phyloP scores from a whole-genome alignment of 352 stramenopile species.

The Globisporangium megalacanthum region DNA sequence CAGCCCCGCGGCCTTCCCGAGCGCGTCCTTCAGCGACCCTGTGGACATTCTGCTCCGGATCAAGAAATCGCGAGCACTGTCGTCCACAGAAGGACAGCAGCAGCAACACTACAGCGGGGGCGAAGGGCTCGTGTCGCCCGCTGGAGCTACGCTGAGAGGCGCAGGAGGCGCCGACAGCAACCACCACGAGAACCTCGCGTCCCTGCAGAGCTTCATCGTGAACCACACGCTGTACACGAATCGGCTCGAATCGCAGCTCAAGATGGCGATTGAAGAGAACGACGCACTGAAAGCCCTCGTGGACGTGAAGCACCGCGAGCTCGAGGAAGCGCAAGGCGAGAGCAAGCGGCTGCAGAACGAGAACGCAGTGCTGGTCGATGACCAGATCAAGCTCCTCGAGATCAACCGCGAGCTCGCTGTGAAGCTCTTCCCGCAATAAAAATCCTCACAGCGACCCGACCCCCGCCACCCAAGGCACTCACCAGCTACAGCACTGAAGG shows the following conservation, averaged over 20 bases:
- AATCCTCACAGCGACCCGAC: not conserved
- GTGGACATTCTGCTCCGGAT: slow-evolving; percentile 74
- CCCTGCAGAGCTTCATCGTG: slow-evolving; percentile 67
- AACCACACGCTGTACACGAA: slow-evolving; percentile 69
- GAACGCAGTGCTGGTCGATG: slow-evolving; percentile 56
- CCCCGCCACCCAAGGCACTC: not conserved
- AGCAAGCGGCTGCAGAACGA: slow-evolving; percentile 63
- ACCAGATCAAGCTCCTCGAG: slow-evolving; percentile 79
- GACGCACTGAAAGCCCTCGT: slow-evolving; percentile 43
- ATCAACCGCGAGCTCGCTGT: slow-evolving; percentile 65
- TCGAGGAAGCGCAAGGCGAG: slow-evolving; percentile 44
- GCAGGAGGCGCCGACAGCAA: slow-evolving; percentile 13
- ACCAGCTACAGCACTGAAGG: not conserved
- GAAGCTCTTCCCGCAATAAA: slow-evolving; percentile 66
- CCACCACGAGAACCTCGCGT: slow-evolving; percentile 46
- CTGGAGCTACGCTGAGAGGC: slow-evolving; percentile 12
- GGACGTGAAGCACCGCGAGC: slow-evolving; percentile 46
- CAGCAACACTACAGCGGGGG: slow-evolving; percentile 5
- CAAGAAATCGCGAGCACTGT: slow-evolving; percentile 52
- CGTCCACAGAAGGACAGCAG: slow-evolving; percentile 16
- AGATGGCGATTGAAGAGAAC: slow-evolving; percentile 61
- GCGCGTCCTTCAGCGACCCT: slow-evolving; percentile 56
- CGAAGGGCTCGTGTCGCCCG: slow-evolving; percentile 23
- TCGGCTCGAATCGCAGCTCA: slow-evolving; percentile 65
- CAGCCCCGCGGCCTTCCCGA: slow-evolving; percentile 29